Percentiles rank a stretch among this genome's conserved stretches.
Conservation (phyloP, 495 filamentous ascomycete genomes). For the Penicillium desertorum region DNA sequence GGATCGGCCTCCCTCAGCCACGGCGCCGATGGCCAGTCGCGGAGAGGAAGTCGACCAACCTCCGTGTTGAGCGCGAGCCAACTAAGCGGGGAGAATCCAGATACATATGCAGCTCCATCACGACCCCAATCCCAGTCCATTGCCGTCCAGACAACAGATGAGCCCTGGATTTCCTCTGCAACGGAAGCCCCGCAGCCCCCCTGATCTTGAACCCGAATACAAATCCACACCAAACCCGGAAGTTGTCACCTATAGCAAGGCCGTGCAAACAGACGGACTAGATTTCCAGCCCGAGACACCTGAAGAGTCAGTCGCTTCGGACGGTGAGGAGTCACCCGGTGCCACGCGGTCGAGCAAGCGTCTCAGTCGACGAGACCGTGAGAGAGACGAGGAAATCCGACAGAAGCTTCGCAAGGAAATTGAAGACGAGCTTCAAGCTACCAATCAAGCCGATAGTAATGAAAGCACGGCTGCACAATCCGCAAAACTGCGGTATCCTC, state of each 20-base stretch:
- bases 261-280: slow-evolving; percentile 72
- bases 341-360: slow-evolving; percentile 55
- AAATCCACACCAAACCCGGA: slow-evolving; percentile 72
- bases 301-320: slow-evolving; percentile 63
- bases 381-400: slow-evolving; percentile 84
- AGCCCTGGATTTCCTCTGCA: slow-evolving; percentile 67
- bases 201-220: slow-evolving; percentile 71
- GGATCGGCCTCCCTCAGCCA: slow-evolving; percentile 71
- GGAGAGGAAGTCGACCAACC: slow-evolving; percentile 75
- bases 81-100: slow-evolving; percentile 68
- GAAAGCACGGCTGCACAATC: slow-evolving; percentile 42
- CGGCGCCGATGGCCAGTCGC: slow-evolving; percentile 60
- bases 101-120: slow-evolving; percentile 39
- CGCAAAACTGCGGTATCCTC: slow-evolving; percentile 65
- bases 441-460: slow-evolving; percentile 57
- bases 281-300: slow-evolving; percentile 33
- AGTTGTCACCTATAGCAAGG: slow-evolving; percentile 91
- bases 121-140: slow-evolving; percentile 46
- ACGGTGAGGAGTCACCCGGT: slow-evolving; percentile 59
- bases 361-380: slow-evolving; percentile 70
- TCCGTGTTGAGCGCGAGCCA: slow-evolving; percentile 77
- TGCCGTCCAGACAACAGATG: slow-evolving; percentile 69
- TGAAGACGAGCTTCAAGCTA: slow-evolving; percentile 80
- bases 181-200: slow-evolving; percentile 67
- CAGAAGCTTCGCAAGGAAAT: slow-evolving; percentile 84